phyloP scores from a whole-genome alignment of 2,329 filamentous ascomycete species.

The Fusarium cicatricum region DNA sequence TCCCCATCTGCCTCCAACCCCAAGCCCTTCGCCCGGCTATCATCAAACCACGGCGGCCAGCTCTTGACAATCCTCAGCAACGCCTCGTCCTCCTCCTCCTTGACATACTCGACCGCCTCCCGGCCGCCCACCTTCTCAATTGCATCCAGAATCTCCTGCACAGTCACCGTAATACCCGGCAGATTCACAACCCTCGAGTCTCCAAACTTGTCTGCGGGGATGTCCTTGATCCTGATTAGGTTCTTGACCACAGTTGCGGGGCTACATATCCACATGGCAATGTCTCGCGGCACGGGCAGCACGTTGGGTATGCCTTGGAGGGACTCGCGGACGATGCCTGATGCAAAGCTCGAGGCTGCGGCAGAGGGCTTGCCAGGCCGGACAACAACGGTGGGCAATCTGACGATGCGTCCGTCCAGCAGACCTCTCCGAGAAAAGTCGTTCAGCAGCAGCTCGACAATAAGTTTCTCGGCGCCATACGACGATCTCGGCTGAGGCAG shows the following conservation, averaged over 20 bases:
- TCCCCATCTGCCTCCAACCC: conserved; percentile 58
- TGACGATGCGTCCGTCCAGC: conserved; percentile 64
- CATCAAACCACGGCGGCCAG: conserved; percentile 63
- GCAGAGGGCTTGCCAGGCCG: conserved; percentile 67
- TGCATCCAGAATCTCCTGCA: conserved; percentile 62
- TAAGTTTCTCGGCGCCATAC: conserved; percentile 70
- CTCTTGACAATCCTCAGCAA: conserved; percentile 60
- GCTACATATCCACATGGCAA: conserved; percentile 61
- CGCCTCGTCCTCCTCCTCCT: conserved; percentile 56
- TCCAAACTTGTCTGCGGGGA: conserved; percentile 51
- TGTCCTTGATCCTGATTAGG: conserved; percentile 54
- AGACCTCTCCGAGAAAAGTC: conserved; percentile 57
- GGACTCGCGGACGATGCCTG: conserved; percentile 68
- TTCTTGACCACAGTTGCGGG: conserved; percentile 59
- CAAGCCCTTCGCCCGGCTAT: conserved; percentile 59
- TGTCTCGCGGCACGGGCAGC: conserved; percentile 56
- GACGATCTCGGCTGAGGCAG: conserved; percentile 60
- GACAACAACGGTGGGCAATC: conserved; percentile 68
- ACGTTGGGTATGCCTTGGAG: conserved; percentile 55
- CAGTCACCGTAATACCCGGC: conserved; percentile 60
- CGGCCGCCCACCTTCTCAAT: conserved; percentile 58
- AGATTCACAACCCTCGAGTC: conserved; percentile 57
- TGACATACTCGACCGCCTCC: conserved; percentile 53
- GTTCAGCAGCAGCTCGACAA: conserved; percentile 58
- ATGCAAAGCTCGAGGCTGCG: conserved; percentile 67